Evolutionary conservation across 2,329 filamentous ascomycete species (phyloP), one percentile per base, ranked within the genome.

Genomic region (Trichophyton benhamiae): DNA sequence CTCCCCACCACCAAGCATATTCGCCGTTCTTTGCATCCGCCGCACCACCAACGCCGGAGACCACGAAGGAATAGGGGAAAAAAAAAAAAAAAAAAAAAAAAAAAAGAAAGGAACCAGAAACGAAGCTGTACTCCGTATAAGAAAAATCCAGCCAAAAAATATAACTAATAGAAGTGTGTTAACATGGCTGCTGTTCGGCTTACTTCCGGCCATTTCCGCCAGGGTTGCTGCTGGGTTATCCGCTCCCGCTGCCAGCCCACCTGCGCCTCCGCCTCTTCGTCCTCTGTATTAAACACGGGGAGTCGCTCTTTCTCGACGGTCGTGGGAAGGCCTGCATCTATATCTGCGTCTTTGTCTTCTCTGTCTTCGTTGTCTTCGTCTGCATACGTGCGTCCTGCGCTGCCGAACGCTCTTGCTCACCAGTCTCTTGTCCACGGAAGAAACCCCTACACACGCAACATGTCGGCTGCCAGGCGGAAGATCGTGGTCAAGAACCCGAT

Each of bases 401-500:
- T 65, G 20, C 41, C 68, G 64, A 67, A 41, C 48, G 57, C 57
- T 60, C 60, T 60, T 57, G 25, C 20, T 25, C 8, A 42, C 61
- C 52, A n/a, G 20, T 53, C 52, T 55, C 53, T 59, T 48, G 44
- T 41, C 57, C 33, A 33, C 59, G 22, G 27, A 44, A 57, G 20
- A 44, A 57, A 44, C 63, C 2, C 38, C 52, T 20, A 44, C 60
- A 60, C 72, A 77, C 76, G 79, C 73, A 80, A 70, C 60, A 79
- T 79, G 74, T 72, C 77, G 61, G 62, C 65, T 17, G 72, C 72
- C 63, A 71, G 81, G 69, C 80, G 83, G 72, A 99, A 97, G 87
- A 97, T 97, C 83, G 94, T 95, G 84, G 94, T 99, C 81, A 91
- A 95, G 86, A 97, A 96, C 79, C 94, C 94, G 67, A 87, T 99